These are phyloP conservation scores for Talaromyces sp. DNA, from an alignment of 2,329 filamentous ascomycete genomes.

Conservation along the genomic window DNA sequence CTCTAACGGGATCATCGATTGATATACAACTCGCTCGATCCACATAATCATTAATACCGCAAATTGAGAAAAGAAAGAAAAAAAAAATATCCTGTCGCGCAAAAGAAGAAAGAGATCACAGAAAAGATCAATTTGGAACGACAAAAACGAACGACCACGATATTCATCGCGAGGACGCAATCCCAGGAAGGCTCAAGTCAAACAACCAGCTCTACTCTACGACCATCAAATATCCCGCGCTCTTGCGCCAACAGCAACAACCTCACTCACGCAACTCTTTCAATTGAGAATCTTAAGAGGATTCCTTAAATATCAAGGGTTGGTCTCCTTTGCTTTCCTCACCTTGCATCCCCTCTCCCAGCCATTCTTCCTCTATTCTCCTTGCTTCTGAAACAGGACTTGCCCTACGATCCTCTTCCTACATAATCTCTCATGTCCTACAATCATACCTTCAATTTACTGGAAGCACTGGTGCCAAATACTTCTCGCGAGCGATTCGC, in stretches of 20 bases:
- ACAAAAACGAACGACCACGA: conserved; percentile 1
- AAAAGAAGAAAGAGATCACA: background rate
- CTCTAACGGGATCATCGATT: conserved; percentile 9
- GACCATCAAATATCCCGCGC: background rate
- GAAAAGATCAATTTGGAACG: background rate
- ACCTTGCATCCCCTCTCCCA: conserved; percentile 15
- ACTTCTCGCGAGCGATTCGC: background rate
- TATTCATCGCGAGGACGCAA: conserved; percentile 11
- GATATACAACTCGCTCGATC: conserved; percentile 12
- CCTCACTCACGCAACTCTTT: background rate
- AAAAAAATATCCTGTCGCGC: background rate
- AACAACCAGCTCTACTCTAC: background rate
- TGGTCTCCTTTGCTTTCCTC: background rate
- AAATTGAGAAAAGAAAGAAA: conserved; percentile 7
- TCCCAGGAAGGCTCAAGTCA: background rate
- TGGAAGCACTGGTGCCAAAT: background rate
- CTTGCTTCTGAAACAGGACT: background rate
- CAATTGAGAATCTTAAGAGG: background rate
- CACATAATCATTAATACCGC: conserved; percentile 11
- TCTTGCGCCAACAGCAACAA: background rate
- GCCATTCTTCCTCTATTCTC: conserved; percentile 10
- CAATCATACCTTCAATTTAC: background rate
- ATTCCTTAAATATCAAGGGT: conserved; percentile 12
- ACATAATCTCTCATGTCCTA: background rate
- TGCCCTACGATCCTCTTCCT: background rate